Evolutionary conservation across 306 rosid genomes (phyloP), one percentile per base, ranked within the genome.

Genomic region (Pyrus bretschneideri): DNA sequence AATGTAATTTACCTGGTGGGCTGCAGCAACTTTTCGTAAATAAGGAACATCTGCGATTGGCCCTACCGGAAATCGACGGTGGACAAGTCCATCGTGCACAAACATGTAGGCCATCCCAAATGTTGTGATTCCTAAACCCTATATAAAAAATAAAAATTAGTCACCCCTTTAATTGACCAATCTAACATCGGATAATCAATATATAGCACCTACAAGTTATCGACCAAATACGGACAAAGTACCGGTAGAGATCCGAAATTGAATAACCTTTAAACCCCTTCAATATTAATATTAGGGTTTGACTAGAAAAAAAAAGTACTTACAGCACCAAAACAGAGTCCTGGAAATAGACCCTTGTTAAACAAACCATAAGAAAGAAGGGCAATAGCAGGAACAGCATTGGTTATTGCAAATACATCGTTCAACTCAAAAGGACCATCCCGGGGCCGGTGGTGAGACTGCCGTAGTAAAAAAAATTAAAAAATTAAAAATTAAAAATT

Each of bases 21-120:
- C 97, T n/a, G 93, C 85, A 29, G 96, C 98, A 22, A 93, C 97
- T 75, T 82, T 89, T 83, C 86, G 83, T 33, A 93, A 86, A 38
- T 93, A 91, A 29, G 98, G 98, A 31, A 91, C 96, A 40, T 92
- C 70, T 14, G 96, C 98, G 65, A 93, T 91, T 76, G 97, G 97
- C 2, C 98, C 98, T 73, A 93, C 96, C 0, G 97, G 88, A 76
- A 93, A 93, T 77, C 98, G 92, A 70, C 71, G 91, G 67, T 93
- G 98, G 45, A 91, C 98, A 45, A 93, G 88, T 0, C 98, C 98
- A 29, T 93, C 98, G n/a, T 93, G 98, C 12, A 93, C 96, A 76
- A 91, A 90, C 98, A 93, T 93, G 79, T 93, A 93, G 21, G 98
- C 98, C 83, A 93, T 90, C 14, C 98, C 98, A 80, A 91, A 93